phyloP scores from a whole-genome alignment of 306 rosid genomes.

The Erythrophleum fordii region DNA sequence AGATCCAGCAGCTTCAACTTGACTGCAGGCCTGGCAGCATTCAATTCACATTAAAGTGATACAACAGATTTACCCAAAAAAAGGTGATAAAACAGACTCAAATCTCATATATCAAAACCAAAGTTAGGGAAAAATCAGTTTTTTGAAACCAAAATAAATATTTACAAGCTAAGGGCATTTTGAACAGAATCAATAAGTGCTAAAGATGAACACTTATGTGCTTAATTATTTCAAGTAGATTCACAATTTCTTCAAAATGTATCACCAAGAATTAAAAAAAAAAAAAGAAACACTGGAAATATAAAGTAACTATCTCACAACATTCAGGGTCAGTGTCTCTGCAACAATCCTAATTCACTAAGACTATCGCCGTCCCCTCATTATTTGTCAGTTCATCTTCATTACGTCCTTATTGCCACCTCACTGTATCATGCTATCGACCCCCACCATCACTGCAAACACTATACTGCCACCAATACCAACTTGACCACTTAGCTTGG shows the following conservation, averaged over 20 bases:
- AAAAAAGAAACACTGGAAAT: background rate
- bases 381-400: constrained; percentile 7
- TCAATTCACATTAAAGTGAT: constrained; percentile 40
- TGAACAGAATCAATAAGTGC: background rate
- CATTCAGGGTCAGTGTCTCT: background rate
- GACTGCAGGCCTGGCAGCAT: constrained; percentile 79
- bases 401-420: background rate
- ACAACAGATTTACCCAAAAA: background rate
- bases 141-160: constrained; percentile 15
- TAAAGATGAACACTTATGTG: constrained; percentile 6
- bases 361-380: background rate
- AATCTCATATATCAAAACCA: constrained; percentile 15
- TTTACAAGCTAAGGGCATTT: background rate
- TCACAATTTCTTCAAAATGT: background rate
- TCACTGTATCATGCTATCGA: background rate
- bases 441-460: background rate
- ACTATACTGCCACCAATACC: background rate
- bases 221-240: background rate
- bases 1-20: constrained; percentile 81
- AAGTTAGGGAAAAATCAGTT: constrained; percentile 24
- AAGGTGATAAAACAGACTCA: constrained; percentile 18
- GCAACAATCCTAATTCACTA: constrained; percentile 6
- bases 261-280: too few species aligned
- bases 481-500: background rate
- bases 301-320: background rate